phyloP scores from a whole-genome alignment of 2,329 filamentous ascomycete genomes.

The Pestalotiopsis sp. region DNA sequence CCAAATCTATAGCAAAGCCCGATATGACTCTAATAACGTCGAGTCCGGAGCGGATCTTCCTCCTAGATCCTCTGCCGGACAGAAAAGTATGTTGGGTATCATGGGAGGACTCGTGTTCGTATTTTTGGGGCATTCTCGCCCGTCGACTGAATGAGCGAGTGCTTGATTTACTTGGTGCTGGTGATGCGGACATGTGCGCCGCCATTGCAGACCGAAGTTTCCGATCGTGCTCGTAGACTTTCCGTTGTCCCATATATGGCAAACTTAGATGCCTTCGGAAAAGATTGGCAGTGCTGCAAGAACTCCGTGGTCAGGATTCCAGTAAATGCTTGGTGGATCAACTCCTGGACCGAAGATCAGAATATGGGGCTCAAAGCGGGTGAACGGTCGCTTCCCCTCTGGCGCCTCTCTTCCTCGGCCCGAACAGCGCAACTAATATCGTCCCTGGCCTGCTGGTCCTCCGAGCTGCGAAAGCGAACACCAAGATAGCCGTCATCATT shows the following conservation, averaged over 20 bases:
- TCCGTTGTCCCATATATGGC: background rate
- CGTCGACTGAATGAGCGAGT: background rate
- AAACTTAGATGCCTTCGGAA: too few relatives aligned
- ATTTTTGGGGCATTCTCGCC: background rate
- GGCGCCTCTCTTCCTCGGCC: constrained; percentile 34
- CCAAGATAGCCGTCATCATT: constrained; percentile 41
- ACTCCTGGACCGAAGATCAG: background rate
- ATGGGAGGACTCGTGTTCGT: constrained; percentile 7
- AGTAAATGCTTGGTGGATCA: too few relatives aligned
- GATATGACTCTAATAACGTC: background rate
- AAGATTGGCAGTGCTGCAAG: too few relatives aligned
- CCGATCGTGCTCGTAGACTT: background rate
- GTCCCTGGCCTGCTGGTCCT: constrained; percentile 24
- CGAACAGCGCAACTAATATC: constrained; percentile 32
- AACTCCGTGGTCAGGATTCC: too few relatives aligned
- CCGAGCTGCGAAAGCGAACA: constrained; percentile 25
- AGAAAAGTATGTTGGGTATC: constrained; percentile 9
- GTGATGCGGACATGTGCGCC: background rate
- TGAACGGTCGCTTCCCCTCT: constrained; percentile 34
- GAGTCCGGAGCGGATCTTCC: constrained; percentile 6
- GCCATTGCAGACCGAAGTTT: background rate
- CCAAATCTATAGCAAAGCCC: background rate
- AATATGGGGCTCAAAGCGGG: constrained; percentile 26
- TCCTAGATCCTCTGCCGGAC: constrained; percentile 2
- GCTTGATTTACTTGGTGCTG: background rate